Conservation (phyloP, 1,139 yeast genomes). For the Pichia sp. region DNA sequence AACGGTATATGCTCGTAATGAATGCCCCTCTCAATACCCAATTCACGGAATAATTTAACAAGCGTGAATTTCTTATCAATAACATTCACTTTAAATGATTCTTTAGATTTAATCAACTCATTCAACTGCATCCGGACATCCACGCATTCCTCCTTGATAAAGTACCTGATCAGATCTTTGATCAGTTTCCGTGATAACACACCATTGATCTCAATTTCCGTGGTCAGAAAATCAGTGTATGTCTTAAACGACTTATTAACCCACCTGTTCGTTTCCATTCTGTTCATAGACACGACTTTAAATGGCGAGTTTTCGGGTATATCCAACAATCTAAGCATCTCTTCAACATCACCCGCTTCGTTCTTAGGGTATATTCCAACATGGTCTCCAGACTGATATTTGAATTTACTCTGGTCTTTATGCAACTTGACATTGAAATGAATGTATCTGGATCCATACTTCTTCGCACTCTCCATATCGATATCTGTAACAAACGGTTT, state of each 20-base stretch:
- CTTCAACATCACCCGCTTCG: slow-evolving; percentile 62
- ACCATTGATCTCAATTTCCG: slow-evolving; percentile 87
- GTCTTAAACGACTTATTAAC: slow-evolving; percentile 31
- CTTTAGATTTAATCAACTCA: slow-evolving; percentile 62
- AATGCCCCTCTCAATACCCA: slow-evolving; percentile 40
- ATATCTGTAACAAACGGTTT: slow-evolving; percentile 82
- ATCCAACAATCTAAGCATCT: slow-evolving; percentile 57
- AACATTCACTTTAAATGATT: slow-evolving; percentile 59
- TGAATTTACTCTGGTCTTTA: slow-evolving; percentile 63
- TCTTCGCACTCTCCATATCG: slow-evolving; percentile 58
- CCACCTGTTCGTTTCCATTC: slow-evolving; percentile 14
- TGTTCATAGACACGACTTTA: slow-evolving; percentile 11
- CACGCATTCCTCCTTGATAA: slow-evolving; percentile 51
- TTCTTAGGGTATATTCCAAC: slow-evolving; percentile 93
- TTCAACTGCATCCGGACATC: slow-evolving; percentile 46
- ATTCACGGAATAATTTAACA: slow-evolving; percentile 62
- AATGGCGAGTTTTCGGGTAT: not conserved
- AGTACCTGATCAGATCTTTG: slow-evolving; percentile 68
- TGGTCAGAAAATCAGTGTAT: slow-evolving; percentile 75
- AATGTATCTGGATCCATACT: slow-evolving; percentile 56
- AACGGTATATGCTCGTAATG: slow-evolving; percentile 83
- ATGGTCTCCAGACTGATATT: slow-evolving; percentile 94
- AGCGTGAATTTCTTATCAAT: slow-evolving; percentile 59
- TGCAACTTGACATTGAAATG: slow-evolving; percentile 73
- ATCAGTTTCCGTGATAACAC: slow-evolving; percentile 86